phyloP scores from a whole-genome alignment of 106 monocot species.

The Phalaenopsis equestris region DNA sequence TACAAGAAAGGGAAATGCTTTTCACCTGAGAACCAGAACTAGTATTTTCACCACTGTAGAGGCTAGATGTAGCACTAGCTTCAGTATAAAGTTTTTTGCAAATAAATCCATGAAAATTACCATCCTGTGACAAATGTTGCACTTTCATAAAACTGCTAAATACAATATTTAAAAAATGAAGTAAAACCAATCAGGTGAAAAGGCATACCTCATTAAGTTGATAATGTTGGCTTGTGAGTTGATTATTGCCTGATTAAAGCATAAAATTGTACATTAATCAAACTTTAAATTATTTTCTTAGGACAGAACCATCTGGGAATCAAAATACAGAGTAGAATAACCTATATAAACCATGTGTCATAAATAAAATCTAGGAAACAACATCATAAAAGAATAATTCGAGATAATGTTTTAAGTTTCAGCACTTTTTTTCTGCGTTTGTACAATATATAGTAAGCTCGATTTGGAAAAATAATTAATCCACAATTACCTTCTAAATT shows the following conservation, averaged over 20 bases:
- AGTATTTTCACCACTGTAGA: background rate
- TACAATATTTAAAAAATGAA: background rate
- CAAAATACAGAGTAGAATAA: background rate
- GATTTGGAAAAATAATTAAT: background rate
- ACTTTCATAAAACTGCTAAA: slow-evolving; percentile 5
- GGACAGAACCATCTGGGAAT: background rate
- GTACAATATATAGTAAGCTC: background rate
- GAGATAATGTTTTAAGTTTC: background rate
- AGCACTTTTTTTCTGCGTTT: background rate
- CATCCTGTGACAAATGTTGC: background rate
- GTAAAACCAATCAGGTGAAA: background rate
- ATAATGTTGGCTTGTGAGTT: background rate
- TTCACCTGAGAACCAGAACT: background rate
- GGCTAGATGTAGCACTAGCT: background rate
- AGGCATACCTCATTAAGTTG: background rate
- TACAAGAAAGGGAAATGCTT: background rate
- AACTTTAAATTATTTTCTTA: background rate
- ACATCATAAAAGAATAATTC: too few relatives aligned
- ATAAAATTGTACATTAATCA: background rate
- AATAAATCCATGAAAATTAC: background rate
- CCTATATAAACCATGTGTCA: background rate
- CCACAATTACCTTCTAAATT: background rate
- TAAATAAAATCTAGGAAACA: background rate
- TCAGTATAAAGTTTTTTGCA: background rate
- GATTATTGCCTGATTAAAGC: slow-evolving; percentile 5